phyloP scores from a whole-genome alignment of 2,329 filamentous ascomycete species.

The Thielaviopsis euricoi region DNA sequence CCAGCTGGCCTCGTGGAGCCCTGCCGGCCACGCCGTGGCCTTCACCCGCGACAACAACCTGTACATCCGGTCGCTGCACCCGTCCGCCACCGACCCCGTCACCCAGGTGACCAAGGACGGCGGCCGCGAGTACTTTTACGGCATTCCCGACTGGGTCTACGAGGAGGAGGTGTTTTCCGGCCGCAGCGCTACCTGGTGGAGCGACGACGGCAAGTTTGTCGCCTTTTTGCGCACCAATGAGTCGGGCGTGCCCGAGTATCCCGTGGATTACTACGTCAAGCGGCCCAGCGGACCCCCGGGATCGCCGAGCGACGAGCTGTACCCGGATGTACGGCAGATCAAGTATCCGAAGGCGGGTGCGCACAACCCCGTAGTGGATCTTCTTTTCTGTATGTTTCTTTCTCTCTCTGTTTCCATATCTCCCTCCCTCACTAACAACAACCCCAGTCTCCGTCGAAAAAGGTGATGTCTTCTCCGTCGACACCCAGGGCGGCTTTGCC shows the following conservation, averaged over 20 bases:
- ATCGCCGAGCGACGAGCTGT: slow-evolving; percentile 64
- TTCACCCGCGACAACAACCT: slow-evolving; percentile 87
- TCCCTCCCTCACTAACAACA: neutral
- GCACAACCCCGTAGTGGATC: slow-evolving; percentile 76
- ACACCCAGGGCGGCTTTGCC: slow-evolving; percentile 59
- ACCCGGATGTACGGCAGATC: slow-evolving; percentile 79
- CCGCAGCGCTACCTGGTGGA: slow-evolving; percentile 90
- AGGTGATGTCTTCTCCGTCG: slow-evolving; percentile 62
- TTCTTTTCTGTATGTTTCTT: slow-evolving; percentile 49
- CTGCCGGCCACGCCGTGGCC: slow-evolving; percentile 69
- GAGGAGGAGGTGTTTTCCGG: slow-evolving; percentile 51
- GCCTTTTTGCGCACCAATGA: slow-evolving; percentile 92
- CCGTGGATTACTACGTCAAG: slow-evolving; percentile 83
- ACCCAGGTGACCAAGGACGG: slow-evolving; percentile 73
- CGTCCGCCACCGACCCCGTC: slow-evolving; percentile 32
- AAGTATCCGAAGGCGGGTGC: slow-evolving; percentile 96
- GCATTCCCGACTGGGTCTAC: slow-evolving; percentile 94
- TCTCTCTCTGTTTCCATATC: neutral
- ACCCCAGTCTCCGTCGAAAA: slow-evolving; percentile 51
- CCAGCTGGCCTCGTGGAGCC: slow-evolving; percentile 82
- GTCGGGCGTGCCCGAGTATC: slow-evolving; percentile 76
- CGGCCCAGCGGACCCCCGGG: slow-evolving; percentile 62
- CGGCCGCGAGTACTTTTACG: slow-evolving; percentile 79
- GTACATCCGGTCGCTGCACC: slow-evolving; percentile 49
- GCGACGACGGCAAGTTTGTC: slow-evolving; percentile 70